Evolutionary conservation across 2,329 filamentous ascomycete genomes (phyloP), one percentile per base, ranked within the genome.

Genomic region (Fusarium nurragi): DNA sequence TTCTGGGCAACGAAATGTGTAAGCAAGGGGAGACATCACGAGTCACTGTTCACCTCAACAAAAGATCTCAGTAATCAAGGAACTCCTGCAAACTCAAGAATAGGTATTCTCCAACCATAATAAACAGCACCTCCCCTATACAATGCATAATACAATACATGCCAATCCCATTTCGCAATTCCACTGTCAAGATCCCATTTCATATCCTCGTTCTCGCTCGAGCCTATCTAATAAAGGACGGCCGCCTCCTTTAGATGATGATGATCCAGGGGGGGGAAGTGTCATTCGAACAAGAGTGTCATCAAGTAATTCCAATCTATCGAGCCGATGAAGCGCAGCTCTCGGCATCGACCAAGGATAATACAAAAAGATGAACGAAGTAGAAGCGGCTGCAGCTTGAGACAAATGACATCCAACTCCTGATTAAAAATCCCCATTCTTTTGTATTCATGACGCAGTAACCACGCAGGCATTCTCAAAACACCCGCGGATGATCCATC

Each of bases 361-460:
- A n/a, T 44, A 59, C 45, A 60, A 38, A 39, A 61, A 66, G 41
- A 39, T 38, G 40, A 54, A 40, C 32, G 32, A 46, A 44, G 58
- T 44, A 67, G 52, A 60, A 56, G 46, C 41, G 43, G 45, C 53
- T 46, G 48, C 44, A 62, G 23, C 54, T 60, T 51, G 47, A 68
- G 65, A 64, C 43, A 67, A 60, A 57, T 63, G 66, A 52, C 54
- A 66, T 68, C 65, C 65, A 71, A 71, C 67, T 71, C 67, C 69
- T 60, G 38, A 66, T 54, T 43, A 16, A 60, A 60, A 39, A 22
- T 38, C 49, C 54, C 53, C 54, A 48, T 60, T 56, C 53, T 71
- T 65, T 70, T 71, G 65, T 60, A 56, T 62, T 71, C 62, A 49
- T 70, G 56, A 70, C 59, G 55, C 51, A 65, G 59, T 65, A 65